phyloP scores from a whole-genome alignment of 208 protist species.

The Wallacemonas sp. region DNA sequence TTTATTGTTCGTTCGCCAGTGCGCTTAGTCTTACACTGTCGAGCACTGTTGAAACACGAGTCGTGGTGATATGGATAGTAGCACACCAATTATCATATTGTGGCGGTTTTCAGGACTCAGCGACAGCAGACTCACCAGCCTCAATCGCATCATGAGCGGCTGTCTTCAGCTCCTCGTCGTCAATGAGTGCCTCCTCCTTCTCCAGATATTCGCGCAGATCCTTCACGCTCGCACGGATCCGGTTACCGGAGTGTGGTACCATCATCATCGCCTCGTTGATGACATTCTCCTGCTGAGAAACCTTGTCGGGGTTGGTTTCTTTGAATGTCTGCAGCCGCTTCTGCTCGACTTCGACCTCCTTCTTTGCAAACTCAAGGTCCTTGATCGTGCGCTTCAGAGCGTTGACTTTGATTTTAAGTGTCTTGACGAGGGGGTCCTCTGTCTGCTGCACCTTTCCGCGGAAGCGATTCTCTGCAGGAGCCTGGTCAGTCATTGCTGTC shows the following conservation, averaged over 20 bases:
- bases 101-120: not conserved
- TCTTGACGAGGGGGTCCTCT: conserved; percentile 52
- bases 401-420: conserved; percentile 60
- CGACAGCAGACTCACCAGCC: conserved; percentile 13
- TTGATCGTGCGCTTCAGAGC: conserved; percentile 66
- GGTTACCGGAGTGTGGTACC: conserved; percentile 75
- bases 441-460: conserved; percentile 40
- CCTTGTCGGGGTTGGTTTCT: conserved; percentile 41
- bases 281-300: conserved; percentile 77
- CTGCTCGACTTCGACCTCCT: conserved; percentile 58
- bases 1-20: too few species aligned
- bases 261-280: conserved; percentile 79
- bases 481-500: conserved; percentile 40
- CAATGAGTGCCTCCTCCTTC: conserved; percentile 35
- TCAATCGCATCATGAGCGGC: conserved; percentile 2
- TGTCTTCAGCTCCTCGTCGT: conserved; percentile 40
- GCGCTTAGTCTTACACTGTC: too few species aligned
- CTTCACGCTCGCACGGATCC: conserved; percentile 47
- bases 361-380: conserved; percentile 68
- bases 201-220: conserved; percentile 70
- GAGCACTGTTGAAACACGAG: too few species aligned
- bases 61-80: too few species aligned
- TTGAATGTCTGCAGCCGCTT: conserved; percentile 52
- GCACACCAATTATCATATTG: too few species aligned
- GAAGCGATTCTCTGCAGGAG: conserved; percentile 36